Conservation (phyloP, 768 basidiomycete species). For the Boletales sp. region DNA sequence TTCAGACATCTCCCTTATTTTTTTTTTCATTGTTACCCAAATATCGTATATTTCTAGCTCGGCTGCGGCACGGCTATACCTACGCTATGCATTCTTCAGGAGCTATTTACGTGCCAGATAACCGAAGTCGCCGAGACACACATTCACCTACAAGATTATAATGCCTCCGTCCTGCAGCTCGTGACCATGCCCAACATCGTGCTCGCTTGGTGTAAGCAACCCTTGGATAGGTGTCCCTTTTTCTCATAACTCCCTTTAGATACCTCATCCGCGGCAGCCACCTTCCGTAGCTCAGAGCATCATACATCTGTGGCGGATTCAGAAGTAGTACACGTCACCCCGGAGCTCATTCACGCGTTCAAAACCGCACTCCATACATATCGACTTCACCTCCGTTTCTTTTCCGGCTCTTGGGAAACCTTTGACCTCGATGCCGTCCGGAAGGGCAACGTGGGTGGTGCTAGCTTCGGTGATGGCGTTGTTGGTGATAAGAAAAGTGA, state of each 20-base stretch:
- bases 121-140: constrained; percentile 35
- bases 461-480: too few relatives aligned
- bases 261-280: constrained; percentile 52
- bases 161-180: constrained; percentile 72
- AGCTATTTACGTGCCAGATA: constrained; percentile 45
- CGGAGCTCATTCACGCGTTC: constrained; percentile 65
- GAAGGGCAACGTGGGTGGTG: too few relatives aligned
- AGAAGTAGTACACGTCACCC: constrained; percentile 59
- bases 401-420: constrained; percentile 75
- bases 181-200: constrained; percentile 78
- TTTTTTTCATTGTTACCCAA: not conserved
- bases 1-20: too few relatives aligned
- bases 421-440: constrained; percentile 34
- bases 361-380: constrained; percentile 48
- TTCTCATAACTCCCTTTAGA: constrained; percentile 37
- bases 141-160: constrained; percentile 91
- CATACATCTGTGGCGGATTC: constrained; percentile 33
- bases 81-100: constrained; percentile 64
- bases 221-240: too few relatives aligned
- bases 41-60: constrained; percentile 44
- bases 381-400: constrained; percentile 67
- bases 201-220: constrained; percentile 73
- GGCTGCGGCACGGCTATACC: constrained; percentile 95
- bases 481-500: too few relatives aligned
- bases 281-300: constrained; percentile 37